These are phyloP conservation scores for Penicillium sumatraense DNA, from an alignment of 2,329 filamentous ascomycete genomes.

Conservation along the genomic window DNA sequence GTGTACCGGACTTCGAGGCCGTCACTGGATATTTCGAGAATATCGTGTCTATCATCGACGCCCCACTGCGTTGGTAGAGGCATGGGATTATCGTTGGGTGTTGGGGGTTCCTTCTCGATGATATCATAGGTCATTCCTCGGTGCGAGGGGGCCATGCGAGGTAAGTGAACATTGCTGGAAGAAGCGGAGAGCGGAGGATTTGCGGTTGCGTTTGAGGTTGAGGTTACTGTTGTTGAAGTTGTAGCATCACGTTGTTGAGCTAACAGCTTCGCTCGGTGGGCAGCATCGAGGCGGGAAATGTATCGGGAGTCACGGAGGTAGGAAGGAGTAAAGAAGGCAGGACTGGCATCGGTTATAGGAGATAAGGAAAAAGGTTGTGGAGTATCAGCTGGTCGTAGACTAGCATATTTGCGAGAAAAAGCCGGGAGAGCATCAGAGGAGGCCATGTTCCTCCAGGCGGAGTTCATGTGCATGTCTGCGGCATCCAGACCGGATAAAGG, in stretches of 20 bases:
- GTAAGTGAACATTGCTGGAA: conserved; percentile 61
- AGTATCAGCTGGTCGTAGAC: conserved; percentile 35
- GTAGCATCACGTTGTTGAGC: conserved; percentile 51
- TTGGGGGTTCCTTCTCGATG: conserved; percentile 70
- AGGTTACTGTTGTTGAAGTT: conserved; percentile 10
- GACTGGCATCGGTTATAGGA: conserved; percentile 30
- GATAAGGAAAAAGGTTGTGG: conserved; percentile 22
- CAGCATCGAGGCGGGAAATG: conserved; percentile 74
- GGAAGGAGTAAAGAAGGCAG: conserved; percentile 76
- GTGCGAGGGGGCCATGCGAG: conserved; percentile 66
- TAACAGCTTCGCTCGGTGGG: conserved; percentile 65
- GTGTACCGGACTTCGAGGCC: conserved; percentile 72
- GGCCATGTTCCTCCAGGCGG: conserved; percentile 50
- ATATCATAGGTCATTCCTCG: conserved; percentile 82
- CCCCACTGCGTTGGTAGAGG: conserved; percentile 85
- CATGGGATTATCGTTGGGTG: conserved; percentile 65
- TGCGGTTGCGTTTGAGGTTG: conserved; percentile 52
- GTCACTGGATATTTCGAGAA: conserved; percentile 74
- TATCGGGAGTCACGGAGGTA: conserved; percentile 81
- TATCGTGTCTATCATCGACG: conserved; percentile 72
- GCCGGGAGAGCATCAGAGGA: conserved; percentile 46
- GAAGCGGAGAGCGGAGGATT: conserved; percentile 57
- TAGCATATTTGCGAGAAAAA: conserved; percentile 54
- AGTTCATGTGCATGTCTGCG: conserved; percentile 55
- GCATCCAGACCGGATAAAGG: conserved; percentile 49